A percentile compares a stretch with the other conserved stretches of the same genome.
Evolutionary conservation across 1,284 basidiomycete species (phyloP).

Genomic region (Phlebopus sp.): DNA sequence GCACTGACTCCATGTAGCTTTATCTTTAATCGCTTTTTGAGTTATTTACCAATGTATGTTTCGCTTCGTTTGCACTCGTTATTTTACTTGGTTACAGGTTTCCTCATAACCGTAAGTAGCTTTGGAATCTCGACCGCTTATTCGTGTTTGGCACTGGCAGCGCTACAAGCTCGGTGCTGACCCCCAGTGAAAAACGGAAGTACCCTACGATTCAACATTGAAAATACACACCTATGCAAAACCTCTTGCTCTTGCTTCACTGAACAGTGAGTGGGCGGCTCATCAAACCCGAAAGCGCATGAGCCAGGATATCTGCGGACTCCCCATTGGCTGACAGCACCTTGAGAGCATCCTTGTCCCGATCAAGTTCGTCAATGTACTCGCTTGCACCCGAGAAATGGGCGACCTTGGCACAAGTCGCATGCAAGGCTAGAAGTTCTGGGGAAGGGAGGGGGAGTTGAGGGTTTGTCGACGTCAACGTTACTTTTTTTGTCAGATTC

Average conservation of each 20-base stretch:
- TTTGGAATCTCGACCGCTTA: too few relatives aligned
- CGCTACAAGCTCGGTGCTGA: too few relatives aligned
- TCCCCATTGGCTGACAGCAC: background rate
- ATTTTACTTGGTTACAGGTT: too few relatives aligned
- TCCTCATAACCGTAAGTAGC: too few relatives aligned
- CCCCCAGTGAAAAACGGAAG: too few relatives aligned
- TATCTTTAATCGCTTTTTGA: too few relatives aligned
- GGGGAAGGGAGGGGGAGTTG: slow-evolving; percentile 5
- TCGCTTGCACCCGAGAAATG: slow-evolving; percentile 29
- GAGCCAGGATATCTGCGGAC: background rate
- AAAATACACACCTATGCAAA: too few relatives aligned
- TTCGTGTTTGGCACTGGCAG: too few relatives aligned
- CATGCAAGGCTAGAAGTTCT: slow-evolving; percentile 24
- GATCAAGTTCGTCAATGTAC: slow-evolving; percentile 18
- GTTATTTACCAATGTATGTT: too few relatives aligned
- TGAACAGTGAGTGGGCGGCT: background rate
- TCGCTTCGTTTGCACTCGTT: too few relatives aligned
- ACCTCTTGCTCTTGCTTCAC: too few relatives aligned
- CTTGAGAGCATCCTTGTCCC: background rate
- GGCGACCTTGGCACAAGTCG: slow-evolving; percentile 26
- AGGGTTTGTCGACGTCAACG: background rate
- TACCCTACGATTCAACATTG: too few relatives aligned
- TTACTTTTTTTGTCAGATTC: background rate
- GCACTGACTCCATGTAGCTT: background rate
- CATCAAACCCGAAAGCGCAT: background rate